phyloP scores from a whole-genome alignment of 1,284 basidiomycete genomes.

The Chalciporus sp. region DNA sequence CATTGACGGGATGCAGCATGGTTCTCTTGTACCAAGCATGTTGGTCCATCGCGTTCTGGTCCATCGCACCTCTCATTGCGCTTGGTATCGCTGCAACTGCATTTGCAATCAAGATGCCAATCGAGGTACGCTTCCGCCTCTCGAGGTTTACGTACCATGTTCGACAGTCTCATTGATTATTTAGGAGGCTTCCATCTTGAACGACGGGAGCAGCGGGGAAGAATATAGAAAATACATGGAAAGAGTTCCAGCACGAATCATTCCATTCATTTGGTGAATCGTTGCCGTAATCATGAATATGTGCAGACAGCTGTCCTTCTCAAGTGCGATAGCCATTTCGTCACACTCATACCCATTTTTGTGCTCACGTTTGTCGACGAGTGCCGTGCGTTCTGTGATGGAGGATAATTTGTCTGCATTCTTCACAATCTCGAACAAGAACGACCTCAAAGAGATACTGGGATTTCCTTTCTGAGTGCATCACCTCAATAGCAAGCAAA shows the following conservation, averaged over 20 bases:
- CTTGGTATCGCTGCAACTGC: slow-evolving; percentile 6
- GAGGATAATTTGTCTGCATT: no score
- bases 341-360: no score
- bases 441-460: no score
- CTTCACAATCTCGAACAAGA: no score
- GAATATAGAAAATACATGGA: slow-evolving; percentile 33
- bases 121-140: slow-evolving; percentile 24
- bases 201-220: slow-evolving; percentile 1
- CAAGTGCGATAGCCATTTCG: no score
- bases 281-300: background rate
- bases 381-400: no score
- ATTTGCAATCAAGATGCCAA: slow-evolving; percentile 28
- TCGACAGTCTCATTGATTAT: background rate
- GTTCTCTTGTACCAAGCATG: slow-evolving; percentile 17
- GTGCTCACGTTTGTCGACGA: no score
- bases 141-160: no score
- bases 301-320: no score
- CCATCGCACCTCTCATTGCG: slow-evolving; percentile 25
- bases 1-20: slow-evolving; percentile 9
- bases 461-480: no score
- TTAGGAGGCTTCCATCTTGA: slow-evolving; percentile 9
- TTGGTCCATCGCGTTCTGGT: slow-evolving; percentile 30
- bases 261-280: slow-evolving; percentile 31
- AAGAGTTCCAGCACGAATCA: slow-evolving; percentile 26
- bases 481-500: no score